Evolutionary conservation across 306 rosid genomes (phyloP), one percentile per base, ranked within the genome.

Genomic region (Cicer cuneatum): DNA sequence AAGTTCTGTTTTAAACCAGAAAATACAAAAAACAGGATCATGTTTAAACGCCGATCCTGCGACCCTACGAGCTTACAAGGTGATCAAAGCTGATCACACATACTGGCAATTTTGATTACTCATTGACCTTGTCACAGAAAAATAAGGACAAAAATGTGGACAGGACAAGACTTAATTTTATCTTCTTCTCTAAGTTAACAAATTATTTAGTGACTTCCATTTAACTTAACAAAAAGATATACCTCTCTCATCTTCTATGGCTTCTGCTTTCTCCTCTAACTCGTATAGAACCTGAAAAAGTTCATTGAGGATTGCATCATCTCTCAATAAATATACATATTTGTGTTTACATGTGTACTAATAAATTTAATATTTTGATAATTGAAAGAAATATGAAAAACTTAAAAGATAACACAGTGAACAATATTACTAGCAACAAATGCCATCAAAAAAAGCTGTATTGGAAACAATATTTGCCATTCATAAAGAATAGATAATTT

Each of bases 221-320:
- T 72, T 59, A 72, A 75, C 7, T 40, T 45, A 73, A 41, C 53
- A 72, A 13, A 78, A 63, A 51, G 43, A 59, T 13, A 52, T 83
- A 91, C 98, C 98, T 86, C 98, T 84, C 89, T 93, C 98, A 64
- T 91, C 96, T 69, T 89, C 74, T 75, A 93, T 90, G 62, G 85
- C 88, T 79, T 87, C 97, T 19, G 94, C 96, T 75, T 89, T 93
- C 85, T 91, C 92, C 87, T 93, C 98, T 67, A 93, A 81, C 85
- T 93, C 98, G 39, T 80, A 86, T 16, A 93, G 77, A 72, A 93
- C 94, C 98, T 93, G 89, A 52, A 72, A 76, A 77, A 24, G 47
- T 49, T 49, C 73, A 79, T 48, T 43, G 40, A 67, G 62, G 57
- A 61, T 48, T 42, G 52, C 47, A 9, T 58, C 58, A 60, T 37